These are phyloP conservation scores for Phaeoacremonium minimum DNA, from an alignment of 2,329 filamentous ascomycete genomes.

Conservation along the genomic window DNA sequence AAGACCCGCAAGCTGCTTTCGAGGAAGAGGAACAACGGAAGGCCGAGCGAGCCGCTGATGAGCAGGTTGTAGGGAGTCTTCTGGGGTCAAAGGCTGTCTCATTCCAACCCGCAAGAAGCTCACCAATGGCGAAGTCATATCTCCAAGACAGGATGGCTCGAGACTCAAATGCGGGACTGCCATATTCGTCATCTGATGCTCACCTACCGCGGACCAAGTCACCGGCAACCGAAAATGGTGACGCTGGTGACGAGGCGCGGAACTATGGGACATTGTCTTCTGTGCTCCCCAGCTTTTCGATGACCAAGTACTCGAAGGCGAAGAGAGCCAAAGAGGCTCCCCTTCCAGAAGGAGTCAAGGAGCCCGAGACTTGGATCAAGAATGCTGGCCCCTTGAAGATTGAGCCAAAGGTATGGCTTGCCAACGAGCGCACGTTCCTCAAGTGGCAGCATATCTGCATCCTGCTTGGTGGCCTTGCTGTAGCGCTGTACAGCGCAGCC, in stretches of 20 bases:
- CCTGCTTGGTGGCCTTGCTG: constrained; percentile 75
- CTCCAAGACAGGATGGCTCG: constrained; percentile 50
- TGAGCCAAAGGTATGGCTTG: constrained; percentile 97
- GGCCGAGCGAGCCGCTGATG: constrained; percentile 77
- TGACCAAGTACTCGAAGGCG: constrained; percentile 67
- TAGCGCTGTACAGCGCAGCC: constrained; percentile 79
- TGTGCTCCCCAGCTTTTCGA: constrained; percentile 77
- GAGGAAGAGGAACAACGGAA: constrained; percentile 85
- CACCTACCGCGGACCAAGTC: constrained; percentile 16
- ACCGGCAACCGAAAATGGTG: constrained; percentile 13
- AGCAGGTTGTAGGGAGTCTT: constrained; percentile 84
- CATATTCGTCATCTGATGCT: constrained; percentile 7
- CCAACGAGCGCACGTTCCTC: constrained; percentile 96
- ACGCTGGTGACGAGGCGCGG: constrained; percentile 12
- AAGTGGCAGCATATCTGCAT: constrained; percentile 98
- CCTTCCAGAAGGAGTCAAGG: constrained; percentile 81
- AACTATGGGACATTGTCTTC: constrained; percentile 59
- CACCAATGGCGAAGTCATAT: constrained; percentile 64
- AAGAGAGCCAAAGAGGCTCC: constrained; percentile 44
- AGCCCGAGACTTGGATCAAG: constrained; percentile 88
- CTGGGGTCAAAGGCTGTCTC: constrained; percentile 56
- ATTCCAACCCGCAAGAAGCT: constrained; percentile 59
- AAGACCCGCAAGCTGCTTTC: constrained; percentile 85
- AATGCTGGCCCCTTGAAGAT: constrained; percentile 88
- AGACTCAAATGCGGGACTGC: constrained; percentile 30